Conservation (phyloP, 2,329 filamentous ascomycete genomes). For the Monosporascus sp. region DNA sequence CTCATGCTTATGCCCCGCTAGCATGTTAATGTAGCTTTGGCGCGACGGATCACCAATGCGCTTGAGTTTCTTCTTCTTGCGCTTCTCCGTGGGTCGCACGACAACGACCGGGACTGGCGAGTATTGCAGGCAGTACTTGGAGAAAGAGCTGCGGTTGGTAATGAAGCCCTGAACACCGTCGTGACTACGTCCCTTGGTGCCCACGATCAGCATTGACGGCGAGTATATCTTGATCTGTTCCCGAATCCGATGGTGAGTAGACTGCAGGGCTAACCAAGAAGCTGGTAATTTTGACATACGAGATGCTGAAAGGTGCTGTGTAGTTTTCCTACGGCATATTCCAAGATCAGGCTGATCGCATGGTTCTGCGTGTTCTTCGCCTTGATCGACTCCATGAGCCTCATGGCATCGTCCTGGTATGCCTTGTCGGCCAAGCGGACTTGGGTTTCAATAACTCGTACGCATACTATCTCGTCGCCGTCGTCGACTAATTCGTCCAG, state of each 20-base stretch:
- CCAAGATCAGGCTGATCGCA: constrained; percentile 78
- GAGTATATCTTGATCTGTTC: constrained; percentile 82
- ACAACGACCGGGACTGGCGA: constrained; percentile 91
- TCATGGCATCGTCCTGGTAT: constrained; percentile 72
- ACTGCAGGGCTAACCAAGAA: neutral
- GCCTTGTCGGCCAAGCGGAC: constrained; percentile 61
- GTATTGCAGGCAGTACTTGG: constrained; percentile 91
- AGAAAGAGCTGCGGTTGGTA: constrained; percentile 73
- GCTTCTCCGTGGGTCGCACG: constrained; percentile 79
- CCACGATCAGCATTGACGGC: constrained; percentile 85
- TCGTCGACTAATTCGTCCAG: constrained; percentile 89
- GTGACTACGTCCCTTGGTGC: constrained; percentile 77
- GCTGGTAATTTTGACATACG: constrained; percentile 46
- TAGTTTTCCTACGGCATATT: constrained; percentile 84
- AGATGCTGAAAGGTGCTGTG: constrained; percentile 87
- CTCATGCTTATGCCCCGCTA: constrained; percentile 57
- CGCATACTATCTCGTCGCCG: constrained; percentile 87
- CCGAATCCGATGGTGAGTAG: constrained; percentile 1
- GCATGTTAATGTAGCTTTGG: constrained; percentile 71
- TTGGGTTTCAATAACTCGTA: constrained; percentile 82
- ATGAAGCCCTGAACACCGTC: constrained; percentile 83
- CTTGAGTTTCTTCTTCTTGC: constrained; percentile 85
- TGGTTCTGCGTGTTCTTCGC: constrained; percentile 73
- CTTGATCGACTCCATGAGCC: constrained; percentile 70
- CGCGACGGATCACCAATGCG: constrained; percentile 70